A percentile compares a stretch with the other conserved stretches of the same genome.
Evolutionary conservation across 768 basidiomycete species (phyloP).

Genomic region (Hemileccinum rubropunctum): DNA sequence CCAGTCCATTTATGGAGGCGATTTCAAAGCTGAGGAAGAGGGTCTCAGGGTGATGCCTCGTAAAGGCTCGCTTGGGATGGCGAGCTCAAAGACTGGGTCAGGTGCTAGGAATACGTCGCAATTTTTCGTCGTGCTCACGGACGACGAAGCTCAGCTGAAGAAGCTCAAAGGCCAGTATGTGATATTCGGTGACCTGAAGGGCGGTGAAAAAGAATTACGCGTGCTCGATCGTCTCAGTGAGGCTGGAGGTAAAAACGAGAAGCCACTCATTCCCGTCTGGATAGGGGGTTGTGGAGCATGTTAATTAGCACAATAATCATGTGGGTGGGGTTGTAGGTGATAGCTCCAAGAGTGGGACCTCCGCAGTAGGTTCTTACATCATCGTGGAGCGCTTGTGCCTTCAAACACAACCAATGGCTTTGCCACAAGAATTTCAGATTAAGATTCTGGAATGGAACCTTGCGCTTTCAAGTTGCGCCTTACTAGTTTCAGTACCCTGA

Average conservation of each 20-base stretch:
- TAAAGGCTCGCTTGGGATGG: constrained; percentile 50
- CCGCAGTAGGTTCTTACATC: constrained; percentile 3
- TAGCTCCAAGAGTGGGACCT: background rate
- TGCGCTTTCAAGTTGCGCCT: background rate
- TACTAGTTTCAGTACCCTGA: background rate
- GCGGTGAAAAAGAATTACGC: constrained; percentile 30
- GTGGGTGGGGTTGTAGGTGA: background rate
- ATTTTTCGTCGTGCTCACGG: constrained; percentile 49
- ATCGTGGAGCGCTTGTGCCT: background rate
- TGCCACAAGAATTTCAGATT: background rate
- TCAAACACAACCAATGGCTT: background rate
- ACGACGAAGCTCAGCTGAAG: constrained; percentile 37
- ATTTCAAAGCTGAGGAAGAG: constrained; percentile 51
- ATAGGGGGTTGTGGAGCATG: constrained; percentile 39
- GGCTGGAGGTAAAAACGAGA: constrained; percentile 35
- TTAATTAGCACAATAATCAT: background rate
- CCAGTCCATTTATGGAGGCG: constrained; percentile 45
- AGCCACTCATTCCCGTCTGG: constrained; percentile 39
- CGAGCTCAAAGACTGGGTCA: constrained; percentile 43
- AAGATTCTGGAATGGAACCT: background rate
- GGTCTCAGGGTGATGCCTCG: constrained; percentile 41
- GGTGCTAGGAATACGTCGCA: constrained; percentile 46
- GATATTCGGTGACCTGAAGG: constrained; percentile 40
- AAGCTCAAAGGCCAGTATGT: constrained; percentile 52
- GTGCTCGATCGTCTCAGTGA: constrained; percentile 34